Evolutionary conservation across 2,329 filamentous ascomycete species (phyloP), one percentile per base, ranked within the genome.

Genomic region (Ambrosiella beaveri): DNA sequence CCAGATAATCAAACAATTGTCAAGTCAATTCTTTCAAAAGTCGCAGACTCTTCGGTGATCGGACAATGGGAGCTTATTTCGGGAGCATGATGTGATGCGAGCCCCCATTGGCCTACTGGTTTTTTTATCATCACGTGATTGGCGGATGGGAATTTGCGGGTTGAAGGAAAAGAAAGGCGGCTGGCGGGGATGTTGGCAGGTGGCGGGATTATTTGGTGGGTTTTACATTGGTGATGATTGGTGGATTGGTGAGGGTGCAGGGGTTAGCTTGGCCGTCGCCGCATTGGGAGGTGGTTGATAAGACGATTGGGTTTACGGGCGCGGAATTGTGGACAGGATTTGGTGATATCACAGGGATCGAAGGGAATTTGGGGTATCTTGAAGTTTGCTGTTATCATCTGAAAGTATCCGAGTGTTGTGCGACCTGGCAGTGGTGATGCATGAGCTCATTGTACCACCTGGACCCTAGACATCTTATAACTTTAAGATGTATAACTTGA

Each of bases 61-160:
- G 44, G 44, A n/a, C 44, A 47, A 47, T 47, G 13, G 1, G n/a
- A 47, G 44, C 44, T 47, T 17, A 47, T 15, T 17, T 47, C 19
- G 13, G 44, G 13, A n/a, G 44, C 27, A 53, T 59, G 57, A 53
- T 59, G 57, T 59, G 57, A 56, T 53, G 57, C 57, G 57, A 53
- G 53, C 52, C 41, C n/a, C 44, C 44, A 47, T 47, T 47, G 44
- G 44, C 44, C 44, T 17, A 47, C 19, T 47, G n/a, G 6, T 17
- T 47, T 56, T 56, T 51, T 55, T 17, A 15, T 8, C 11, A 13
- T 56, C 57, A 59, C 57, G 57, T 59, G 57, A 59, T 51, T 13
- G 36, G 11, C 2, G 1, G 38, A 11, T 54, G n/a, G 13, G 35
- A 17, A n/a, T 8, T 15, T 17, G 44, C 27, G 27, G 3, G 15